These are phyloP conservation scores for Acanthamoeba sp. DNA, from an alignment of 208 protist species.

Conservation along the genomic window DNA sequence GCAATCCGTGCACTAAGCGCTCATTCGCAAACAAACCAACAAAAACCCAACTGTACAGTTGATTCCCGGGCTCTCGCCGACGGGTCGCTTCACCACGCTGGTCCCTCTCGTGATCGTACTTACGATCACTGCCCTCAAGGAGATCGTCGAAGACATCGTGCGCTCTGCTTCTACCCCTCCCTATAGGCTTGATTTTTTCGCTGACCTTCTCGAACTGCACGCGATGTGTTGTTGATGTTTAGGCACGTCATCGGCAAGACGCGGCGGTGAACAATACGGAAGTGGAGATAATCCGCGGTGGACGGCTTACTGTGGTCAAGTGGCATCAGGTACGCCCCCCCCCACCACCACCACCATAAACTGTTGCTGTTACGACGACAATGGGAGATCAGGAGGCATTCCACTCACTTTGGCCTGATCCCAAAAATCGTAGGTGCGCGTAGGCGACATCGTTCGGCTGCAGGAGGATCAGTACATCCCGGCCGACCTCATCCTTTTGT, in stretches of 20 bases:
- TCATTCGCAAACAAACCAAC: not conserved
- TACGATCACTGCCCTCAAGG: slow-evolving; percentile 88
- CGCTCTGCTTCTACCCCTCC: not conserved
- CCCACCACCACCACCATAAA: slow-evolving; percentile 79
- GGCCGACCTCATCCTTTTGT: slow-evolving; percentile 94
- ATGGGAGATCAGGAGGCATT: no score
- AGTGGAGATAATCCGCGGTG: not conserved
- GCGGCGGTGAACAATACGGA: slow-evolving; percentile 32
- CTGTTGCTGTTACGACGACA: slow-evolving; percentile 82
- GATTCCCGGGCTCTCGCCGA: slow-evolving; percentile 90
- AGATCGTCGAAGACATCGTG: slow-evolving; percentile 87
- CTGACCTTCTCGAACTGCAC: no score
- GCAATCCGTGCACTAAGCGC: not conserved
- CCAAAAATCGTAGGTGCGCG: slow-evolving; percentile 48
- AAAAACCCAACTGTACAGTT: not conserved
- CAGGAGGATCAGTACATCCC: slow-evolving; percentile 92
- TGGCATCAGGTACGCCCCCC: not conserved
- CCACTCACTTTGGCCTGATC: no score
- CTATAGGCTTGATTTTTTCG: not conserved
- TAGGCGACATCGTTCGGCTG: slow-evolving; percentile 50
- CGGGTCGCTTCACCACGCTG: slow-evolving; percentile 93
- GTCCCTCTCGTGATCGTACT: slow-evolving; percentile 88
- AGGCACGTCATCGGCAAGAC: slow-evolving; percentile 43
- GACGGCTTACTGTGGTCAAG: not conserved
- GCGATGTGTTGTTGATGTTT: not conserved